Evolutionary conservation across 1,139 yeast species (phyloP).

Genomic region (Yamadazyma aaseri): DNA sequence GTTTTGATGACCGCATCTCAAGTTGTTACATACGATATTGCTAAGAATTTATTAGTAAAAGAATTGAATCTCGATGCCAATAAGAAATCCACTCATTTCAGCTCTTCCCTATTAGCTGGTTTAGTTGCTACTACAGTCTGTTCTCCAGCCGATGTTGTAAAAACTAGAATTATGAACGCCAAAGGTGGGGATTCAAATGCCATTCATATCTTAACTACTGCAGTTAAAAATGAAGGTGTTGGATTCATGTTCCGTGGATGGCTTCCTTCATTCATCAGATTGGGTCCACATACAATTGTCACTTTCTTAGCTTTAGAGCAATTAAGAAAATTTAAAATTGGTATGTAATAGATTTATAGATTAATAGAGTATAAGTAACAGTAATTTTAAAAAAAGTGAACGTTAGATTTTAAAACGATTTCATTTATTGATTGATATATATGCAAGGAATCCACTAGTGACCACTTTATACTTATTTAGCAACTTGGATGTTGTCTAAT

Average conservation of each 20-base stretch:
- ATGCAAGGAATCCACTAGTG: slow-evolving; percentile 7
- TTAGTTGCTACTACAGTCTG: slow-evolving; percentile 87
- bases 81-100: slow-evolving; percentile 69
- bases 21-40: slow-evolving; percentile 82
- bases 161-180: slow-evolving; percentile 81
- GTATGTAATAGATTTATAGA: slow-evolving; percentile 32
- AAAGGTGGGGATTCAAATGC: slow-evolving; percentile 53
- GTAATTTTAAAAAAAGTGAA: not conserved
- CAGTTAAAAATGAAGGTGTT: slow-evolving; percentile 68
- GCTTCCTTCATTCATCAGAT: slow-evolving; percentile 82
- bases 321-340: slow-evolving; percentile 57
- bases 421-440: slow-evolving; percentile 4
- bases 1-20: slow-evolving; percentile 89
- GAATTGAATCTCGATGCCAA: slow-evolving; percentile 53
- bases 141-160: slow-evolving; percentile 89
- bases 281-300: slow-evolving; percentile 87
- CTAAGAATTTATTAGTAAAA: slow-evolving; percentile 60
- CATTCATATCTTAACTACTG: slow-evolving; percentile 47
- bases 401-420: not conserved
- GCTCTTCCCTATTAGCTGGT: slow-evolving; percentile 77
- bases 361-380: slow-evolving; percentile 5
- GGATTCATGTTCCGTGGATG: slow-evolving; percentile 87
- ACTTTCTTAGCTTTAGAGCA: slow-evolving; percentile 82
- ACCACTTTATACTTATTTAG: slow-evolving; percentile 7
- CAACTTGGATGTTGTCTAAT: slow-evolving; percentile 70